Evolutionary conservation across 305 asterid species (phyloP).

Genomic region (Rubia occidens): DNA sequence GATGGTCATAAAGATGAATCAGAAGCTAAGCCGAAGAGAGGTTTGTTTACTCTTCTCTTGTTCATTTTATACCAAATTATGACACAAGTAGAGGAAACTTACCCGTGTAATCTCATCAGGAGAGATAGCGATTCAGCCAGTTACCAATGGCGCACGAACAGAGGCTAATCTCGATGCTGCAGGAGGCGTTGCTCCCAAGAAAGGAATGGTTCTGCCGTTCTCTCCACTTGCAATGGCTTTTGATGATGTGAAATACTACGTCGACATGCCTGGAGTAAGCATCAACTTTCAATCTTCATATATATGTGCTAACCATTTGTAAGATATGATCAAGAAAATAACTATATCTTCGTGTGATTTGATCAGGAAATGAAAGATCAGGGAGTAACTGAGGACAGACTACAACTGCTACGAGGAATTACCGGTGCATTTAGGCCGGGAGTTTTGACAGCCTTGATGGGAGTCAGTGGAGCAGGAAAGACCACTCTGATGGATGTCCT

Average conservation of each 20-base stretch:
- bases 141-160: slow-evolving; percentile 42
- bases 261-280: slow-evolving; percentile 95
- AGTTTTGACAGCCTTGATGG: slow-evolving; percentile 83
- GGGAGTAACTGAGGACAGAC: slow-evolving; percentile 67
- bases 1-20: slow-evolving; percentile 24
- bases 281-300: slow-evolving; percentile 9
- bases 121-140: slow-evolving; percentile 46
- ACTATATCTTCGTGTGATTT: background rate
- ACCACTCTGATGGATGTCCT: slow-evolving; percentile 90
- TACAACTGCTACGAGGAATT: slow-evolving; percentile 63
- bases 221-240: slow-evolving; percentile 89
- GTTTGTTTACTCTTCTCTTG: slow-evolving; percentile 28
- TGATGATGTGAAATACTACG: slow-evolving; percentile 62
- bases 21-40: slow-evolving; percentile 40
- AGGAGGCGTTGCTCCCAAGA: slow-evolving; percentile 47
- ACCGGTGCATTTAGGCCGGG: slow-evolving; percentile 92
- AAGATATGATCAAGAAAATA: background rate
- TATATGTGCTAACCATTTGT: background rate
- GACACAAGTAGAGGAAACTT: slow-evolving; percentile 3
- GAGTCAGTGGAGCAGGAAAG: slow-evolving; percentile 93
- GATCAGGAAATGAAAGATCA: slow-evolving; percentile 80
- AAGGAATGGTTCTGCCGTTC: slow-evolving; percentile 93
- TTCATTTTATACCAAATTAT: slow-evolving; percentile 21
- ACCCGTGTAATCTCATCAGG: slow-evolving; percentile 27
- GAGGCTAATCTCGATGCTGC: slow-evolving; percentile 35